Conservation (phyloP, 441 rosid species). For the Erodium moschatum region DNA sequence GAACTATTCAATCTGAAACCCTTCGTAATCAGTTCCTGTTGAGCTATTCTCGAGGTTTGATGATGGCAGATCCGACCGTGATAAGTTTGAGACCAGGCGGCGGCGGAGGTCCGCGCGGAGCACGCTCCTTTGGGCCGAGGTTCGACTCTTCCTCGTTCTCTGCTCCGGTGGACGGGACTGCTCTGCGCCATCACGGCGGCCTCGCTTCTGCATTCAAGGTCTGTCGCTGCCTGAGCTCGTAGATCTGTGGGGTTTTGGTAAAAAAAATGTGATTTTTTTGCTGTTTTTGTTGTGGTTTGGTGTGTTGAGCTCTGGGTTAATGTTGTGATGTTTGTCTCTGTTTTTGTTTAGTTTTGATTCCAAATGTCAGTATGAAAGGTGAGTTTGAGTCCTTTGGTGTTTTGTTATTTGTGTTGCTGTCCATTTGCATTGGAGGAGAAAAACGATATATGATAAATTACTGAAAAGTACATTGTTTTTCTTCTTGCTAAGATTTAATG, state of each 20-base stretch:
- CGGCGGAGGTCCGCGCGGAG: constrained; percentile 29
- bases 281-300: neutral
- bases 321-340: neutral
- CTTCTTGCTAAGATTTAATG: too few relatives aligned
- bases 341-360: too few relatives aligned
- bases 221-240: neutral
- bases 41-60: neutral
- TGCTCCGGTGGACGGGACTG: constrained; percentile 35
- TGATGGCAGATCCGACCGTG: constrained; percentile 82
- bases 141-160: constrained; percentile 36
- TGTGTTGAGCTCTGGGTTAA: neutral
- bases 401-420: too few relatives aligned
- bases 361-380: too few relatives aligned
- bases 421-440: too few relatives aligned
- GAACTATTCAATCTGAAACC: too few relatives aligned
- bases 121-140: constrained; percentile 56
- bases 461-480: too few relatives aligned
- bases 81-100: constrained; percentile 99
- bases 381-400: too few relatives aligned
- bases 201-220: constrained; percentile 21
- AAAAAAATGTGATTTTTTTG: neutral
- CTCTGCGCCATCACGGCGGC: neutral
- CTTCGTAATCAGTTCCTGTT: too few relatives aligned
- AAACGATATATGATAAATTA: too few relatives aligned
- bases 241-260: constrained; percentile 26